Base-by-base conservation (phyloP, 2,329 filamentous ascomycete species). In the Fusarium sp. region DNA sequence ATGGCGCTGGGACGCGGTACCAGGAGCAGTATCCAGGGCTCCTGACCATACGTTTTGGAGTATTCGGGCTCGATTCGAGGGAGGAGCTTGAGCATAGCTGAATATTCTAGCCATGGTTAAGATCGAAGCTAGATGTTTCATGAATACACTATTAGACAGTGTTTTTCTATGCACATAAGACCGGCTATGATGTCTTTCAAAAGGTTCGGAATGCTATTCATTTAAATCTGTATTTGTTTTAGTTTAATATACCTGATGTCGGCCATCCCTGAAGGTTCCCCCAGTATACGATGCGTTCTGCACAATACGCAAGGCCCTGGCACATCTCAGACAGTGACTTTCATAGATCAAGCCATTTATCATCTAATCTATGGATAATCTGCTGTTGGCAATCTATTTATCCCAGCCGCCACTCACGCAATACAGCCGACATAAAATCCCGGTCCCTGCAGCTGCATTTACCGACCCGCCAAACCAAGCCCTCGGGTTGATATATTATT, bases 391-490 rank as follows among this genome's bases (percentile, higher is more conserved):
- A 42, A 51, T 64, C 9, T 46, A 46, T 58, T 28, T 22, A 62
- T 45, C 48, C 39, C 28, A 43, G 58, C 28, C 51, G 55, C 55
- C 61, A 63, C 51, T 24, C 38, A 40, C 33, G 18, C 8, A 31
- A 2, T 17, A 8, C 31, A 20, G 42, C 54, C 40, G 33, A 46
- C 51, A 42, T 20, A 18, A 31, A 42, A 36, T 24, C 50, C 61
- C 26, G 28, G 44, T 39, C 66, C 66, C 34, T 70, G 66, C 11
- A 52, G 13, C 17, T 45, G 54, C 46, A 44, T 53, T n/a, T 36
- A 38, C 40, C 20, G 38, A 44, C 42, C 24, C 49, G n/a, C 14
- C 31, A 33, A 22, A 34, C 57, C 62, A n/a, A 43, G 18, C 40
- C 26, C 42, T 40, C 20, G 51, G 51, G 56, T 38, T 33, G 13